Percentiles rank a stretch among this genome's conserved stretches.
Conservation (phyloP, 1,284 basidiomycete genomes). For the Sanghuangporus sanghuang region DNA sequence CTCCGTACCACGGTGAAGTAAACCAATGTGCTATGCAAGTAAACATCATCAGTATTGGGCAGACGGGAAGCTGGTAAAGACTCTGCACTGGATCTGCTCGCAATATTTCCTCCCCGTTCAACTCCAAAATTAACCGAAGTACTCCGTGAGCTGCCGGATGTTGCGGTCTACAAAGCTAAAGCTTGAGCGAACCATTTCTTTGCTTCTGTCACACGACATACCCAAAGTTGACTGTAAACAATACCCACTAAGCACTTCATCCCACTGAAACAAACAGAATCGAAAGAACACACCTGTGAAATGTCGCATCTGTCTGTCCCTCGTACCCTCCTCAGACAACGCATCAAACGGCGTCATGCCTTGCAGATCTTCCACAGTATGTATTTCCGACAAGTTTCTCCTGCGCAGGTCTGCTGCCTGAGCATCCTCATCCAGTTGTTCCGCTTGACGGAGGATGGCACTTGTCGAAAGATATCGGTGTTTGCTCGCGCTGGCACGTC, state of each 20-base stretch:
- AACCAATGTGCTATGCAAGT: slow-evolving; percentile 76
- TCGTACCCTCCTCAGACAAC: slow-evolving; percentile 67
- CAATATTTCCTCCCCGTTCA: slow-evolving; percentile 95
- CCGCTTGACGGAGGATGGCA: slow-evolving; percentile 15
- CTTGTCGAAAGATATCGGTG: slow-evolving; percentile 5
- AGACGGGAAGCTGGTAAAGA: slow-evolving; percentile 19
- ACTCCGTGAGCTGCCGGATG: slow-evolving; percentile 99
- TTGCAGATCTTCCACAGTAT: slow-evolving; percentile 80
- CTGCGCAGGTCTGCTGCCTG: slow-evolving; percentile 17
- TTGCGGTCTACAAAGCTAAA: slow-evolving; percentile 63
- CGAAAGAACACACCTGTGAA: slow-evolving; percentile 64
- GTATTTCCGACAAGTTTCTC: slow-evolving; percentile 51
- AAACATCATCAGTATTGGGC: slow-evolving; percentile 1
- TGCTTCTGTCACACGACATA: slow-evolving; percentile 29
- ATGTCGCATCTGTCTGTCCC: slow-evolving; percentile 84
- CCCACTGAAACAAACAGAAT: neutral
- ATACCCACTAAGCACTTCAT: neutral
- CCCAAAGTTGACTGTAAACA: slow-evolving; percentile 80
- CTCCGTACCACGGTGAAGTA: slow-evolving; percentile 96
- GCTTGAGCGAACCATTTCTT: neutral
- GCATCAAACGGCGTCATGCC: slow-evolving; percentile 74
- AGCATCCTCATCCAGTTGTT: slow-evolving; percentile 9
- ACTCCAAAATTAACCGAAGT: slow-evolving; percentile 93
- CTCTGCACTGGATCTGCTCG: slow-evolving; percentile 79
- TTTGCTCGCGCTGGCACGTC: slow-evolving; percentile 1